Percentiles rank a stretch among this genome's conserved stretches.
These are phyloP conservation scores for Halophytophthora batemanensis DNA, from an alignment of 352 stramenopile species.

Conservation along the genomic window DNA sequence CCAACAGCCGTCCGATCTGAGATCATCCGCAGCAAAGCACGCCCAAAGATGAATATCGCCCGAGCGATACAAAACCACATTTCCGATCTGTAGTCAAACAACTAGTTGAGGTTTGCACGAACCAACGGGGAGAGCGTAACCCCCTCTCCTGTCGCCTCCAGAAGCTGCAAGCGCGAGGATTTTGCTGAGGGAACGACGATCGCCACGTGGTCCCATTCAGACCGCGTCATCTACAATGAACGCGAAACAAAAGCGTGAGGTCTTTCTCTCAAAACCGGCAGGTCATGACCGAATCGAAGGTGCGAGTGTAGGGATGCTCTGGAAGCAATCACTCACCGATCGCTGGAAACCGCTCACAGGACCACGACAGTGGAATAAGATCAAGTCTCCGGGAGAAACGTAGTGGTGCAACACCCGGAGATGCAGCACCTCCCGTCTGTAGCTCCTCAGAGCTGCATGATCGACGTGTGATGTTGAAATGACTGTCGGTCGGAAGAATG, in stretches of 20 bases:
- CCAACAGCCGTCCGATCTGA: conserved; percentile 20
- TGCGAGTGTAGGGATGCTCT: not conserved
- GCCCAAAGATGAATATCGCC: not conserved
- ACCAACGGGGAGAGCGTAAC: conserved; percentile 56
- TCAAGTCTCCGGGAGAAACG: conserved; percentile 40
- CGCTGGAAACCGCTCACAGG: conserved; percentile 44
- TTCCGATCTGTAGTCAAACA: not conserved
- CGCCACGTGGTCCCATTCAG: conserved; percentile 66
- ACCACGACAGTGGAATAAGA: conserved; percentile 57
- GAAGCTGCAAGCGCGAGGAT: conserved; percentile 26
- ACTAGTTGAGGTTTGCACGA: not conserved
- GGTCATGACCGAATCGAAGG: no score
- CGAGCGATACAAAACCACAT: not conserved
- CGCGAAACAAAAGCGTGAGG: not conserved
- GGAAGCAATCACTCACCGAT: conserved; percentile 24
- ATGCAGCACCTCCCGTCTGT: conserved; percentile 47
- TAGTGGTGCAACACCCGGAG: conserved; percentile 61
- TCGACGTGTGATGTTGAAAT: conserved; percentile 32
- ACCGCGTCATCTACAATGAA: conserved; percentile 37
- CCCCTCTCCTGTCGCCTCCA: conserved; percentile 63
- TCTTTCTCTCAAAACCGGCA: no score
- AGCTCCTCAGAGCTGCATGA: conserved; percentile 24
- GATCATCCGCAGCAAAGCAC: no score
- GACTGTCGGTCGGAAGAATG: conserved; percentile 5
- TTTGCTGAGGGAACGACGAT: conserved; percentile 37